Evolutionary conservation across 768 basidiomycete genomes (phyloP).

Genomic region (Gloeostereum incarnatum): DNA sequence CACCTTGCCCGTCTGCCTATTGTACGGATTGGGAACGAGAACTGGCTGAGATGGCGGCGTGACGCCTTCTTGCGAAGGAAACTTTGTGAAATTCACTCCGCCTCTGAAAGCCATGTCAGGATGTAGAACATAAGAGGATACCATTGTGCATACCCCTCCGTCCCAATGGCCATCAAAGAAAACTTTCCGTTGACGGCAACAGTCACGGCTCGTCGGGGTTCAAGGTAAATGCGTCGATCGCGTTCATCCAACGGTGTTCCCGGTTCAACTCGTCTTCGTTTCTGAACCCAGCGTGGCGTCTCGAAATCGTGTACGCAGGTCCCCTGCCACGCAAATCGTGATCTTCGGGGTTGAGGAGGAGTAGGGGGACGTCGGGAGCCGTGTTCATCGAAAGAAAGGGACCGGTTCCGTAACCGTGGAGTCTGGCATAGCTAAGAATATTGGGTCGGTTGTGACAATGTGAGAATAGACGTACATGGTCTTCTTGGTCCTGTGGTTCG

Average conservation of each 20-base stretch:
- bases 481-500: constrained; percentile 6
- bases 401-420: not conserved
- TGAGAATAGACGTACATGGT: not conserved
- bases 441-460: not conserved
- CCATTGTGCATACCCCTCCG: constrained; percentile 38
- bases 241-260: constrained; percentile 21
- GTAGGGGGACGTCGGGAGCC: constrained; percentile 4
- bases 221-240: constrained; percentile 33
- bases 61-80: constrained; percentile 55
- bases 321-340: constrained; percentile 51
- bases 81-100: constrained; percentile 53
- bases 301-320: constrained; percentile 74
- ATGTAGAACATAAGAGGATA: not conserved
- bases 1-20: constrained; percentile 51
- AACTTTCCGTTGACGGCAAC: constrained; percentile 73
- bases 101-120: constrained; percentile 36
- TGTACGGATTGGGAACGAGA: constrained; percentile 53
- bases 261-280: constrained; percentile 51
- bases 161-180: constrained; percentile 77
- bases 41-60: constrained; percentile 53
- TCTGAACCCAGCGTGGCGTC: constrained; percentile 72
- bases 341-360: constrained; percentile 11
- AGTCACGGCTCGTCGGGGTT: constrained; percentile 55
- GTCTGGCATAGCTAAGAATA: not conserved
- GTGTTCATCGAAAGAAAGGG: too few species aligned